These are phyloP conservation scores for Chaetomium strumarium DNA, from an alignment of 2,329 filamentous ascomycete species.

Conservation along the genomic window DNA sequence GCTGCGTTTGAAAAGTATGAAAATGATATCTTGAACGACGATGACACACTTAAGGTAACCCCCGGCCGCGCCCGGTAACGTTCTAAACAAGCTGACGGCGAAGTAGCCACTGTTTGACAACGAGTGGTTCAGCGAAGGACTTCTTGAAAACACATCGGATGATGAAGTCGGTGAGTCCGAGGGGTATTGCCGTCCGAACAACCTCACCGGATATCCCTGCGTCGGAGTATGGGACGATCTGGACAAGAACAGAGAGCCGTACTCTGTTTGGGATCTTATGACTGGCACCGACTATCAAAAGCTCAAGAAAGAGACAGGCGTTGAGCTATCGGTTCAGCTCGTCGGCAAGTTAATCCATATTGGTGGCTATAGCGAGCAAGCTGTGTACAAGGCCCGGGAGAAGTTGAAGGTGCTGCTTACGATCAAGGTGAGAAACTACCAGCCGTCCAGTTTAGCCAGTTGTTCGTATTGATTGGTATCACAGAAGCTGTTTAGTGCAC, in stretches of 20 bases:
- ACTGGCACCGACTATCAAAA: slow-evolving; percentile 1
- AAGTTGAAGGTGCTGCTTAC: slow-evolving; percentile 20
- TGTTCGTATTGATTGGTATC: background rate
- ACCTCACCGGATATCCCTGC: background rate
- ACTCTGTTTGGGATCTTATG: slow-evolving; percentile 18
- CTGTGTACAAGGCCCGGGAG: slow-evolving; percentile 18
- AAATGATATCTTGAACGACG: background rate
- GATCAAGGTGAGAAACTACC: slow-evolving; percentile 4
- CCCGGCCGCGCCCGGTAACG: background rate
- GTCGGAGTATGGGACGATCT: slow-evolving; percentile 24
- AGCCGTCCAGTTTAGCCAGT: background rate
- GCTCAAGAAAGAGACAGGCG: slow-evolving; percentile 13
- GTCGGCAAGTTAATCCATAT: slow-evolving; percentile 14
- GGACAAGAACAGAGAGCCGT: slow-evolving; percentile 17
- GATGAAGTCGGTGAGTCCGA: background rate
- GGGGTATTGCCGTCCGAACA: background rate
- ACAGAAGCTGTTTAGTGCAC: slow-evolving; percentile 9
- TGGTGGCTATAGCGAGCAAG: slow-evolving; percentile 7
- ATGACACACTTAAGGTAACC: slow-evolving; percentile 8
- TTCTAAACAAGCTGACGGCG: background rate
- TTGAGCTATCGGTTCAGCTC: slow-evolving; percentile 8
- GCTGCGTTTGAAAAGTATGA: slow-evolving; percentile 10
- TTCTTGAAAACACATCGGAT: background rate
- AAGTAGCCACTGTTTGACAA: slow-evolving; percentile 12
- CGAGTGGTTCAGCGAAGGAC: slow-evolving; percentile 10